phyloP scores from a whole-genome alignment of 306 rosid genomes.

The Cicer pinnatifidum region DNA sequence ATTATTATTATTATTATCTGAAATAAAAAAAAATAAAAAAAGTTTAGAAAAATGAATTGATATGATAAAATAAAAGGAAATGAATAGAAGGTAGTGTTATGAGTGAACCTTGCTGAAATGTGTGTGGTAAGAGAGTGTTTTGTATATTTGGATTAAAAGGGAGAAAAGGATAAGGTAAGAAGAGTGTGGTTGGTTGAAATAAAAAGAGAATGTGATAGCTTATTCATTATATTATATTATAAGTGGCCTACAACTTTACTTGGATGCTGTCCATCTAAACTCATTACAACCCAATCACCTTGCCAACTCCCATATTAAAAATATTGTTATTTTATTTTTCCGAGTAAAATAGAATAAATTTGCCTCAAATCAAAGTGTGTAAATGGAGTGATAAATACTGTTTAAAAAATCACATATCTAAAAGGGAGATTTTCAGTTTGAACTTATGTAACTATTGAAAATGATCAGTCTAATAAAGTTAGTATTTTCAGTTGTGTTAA shows the following conservation, averaged over 20 bases:
- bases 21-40: conserved; percentile 15
- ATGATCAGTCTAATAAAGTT: too few relatives aligned
- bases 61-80: background rate
- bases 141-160: conserved; percentile 46
- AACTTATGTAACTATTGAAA: too few relatives aligned
- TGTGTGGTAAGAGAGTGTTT: conserved; percentile 33
- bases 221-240: background rate
- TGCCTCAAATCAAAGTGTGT: too few relatives aligned
- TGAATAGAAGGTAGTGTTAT: background rate
- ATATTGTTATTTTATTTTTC: too few relatives aligned
- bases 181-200: conserved; percentile 56
- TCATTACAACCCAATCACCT: background rate
- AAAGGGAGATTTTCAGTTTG: too few relatives aligned
- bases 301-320: background rate
- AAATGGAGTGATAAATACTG: too few relatives aligned
- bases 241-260: conserved; percentile 36
- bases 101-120: conserved; percentile 16
- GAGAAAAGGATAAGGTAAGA: conserved; percentile 62
- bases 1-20: conserved; percentile 41
- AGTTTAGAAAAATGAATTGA: background rate
- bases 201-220: conserved; percentile 44
- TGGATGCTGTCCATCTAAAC: conserved; percentile 44
- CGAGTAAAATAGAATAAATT: too few relatives aligned
- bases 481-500: too few relatives aligned
- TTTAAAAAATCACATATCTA: too few relatives aligned